These are phyloP conservation scores for Quercus rubra DNA, from an alignment of 306 rosid genomes.

Conservation along the genomic window DNA sequence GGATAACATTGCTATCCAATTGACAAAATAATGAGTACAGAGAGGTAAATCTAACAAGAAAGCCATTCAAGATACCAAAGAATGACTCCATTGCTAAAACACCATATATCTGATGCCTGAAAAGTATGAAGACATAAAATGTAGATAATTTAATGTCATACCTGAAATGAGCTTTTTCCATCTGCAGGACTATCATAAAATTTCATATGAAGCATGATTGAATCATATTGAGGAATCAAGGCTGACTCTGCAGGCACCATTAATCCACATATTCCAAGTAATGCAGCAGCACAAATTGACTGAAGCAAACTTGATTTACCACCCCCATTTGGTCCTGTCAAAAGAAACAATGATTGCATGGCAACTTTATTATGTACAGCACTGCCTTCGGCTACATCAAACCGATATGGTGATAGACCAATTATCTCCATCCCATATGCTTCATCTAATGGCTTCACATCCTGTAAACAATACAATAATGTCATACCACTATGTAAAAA, in stretches of 20 bases:
- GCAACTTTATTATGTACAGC: conserved; percentile 77
- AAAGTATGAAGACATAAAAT: background rate
- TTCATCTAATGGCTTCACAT: conserved; percentile 32
- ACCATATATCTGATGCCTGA: background rate
- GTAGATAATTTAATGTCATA: conserved; percentile 20
- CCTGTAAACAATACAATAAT: conserved; percentile 41
- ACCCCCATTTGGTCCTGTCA: conserved; percentile 99
- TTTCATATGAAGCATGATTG: conserved; percentile 93
- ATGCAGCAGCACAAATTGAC: conserved; percentile 85
- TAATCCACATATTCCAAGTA: conserved; percentile 93
- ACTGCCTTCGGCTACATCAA: conserved; percentile 72
- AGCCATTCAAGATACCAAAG: background rate
- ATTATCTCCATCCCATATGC: conserved; percentile 57
- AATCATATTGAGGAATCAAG: conserved; percentile 78
- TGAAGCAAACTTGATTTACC: conserved; percentile 95
- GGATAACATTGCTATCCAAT: background rate
- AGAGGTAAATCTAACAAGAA: background rate
- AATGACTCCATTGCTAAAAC: background rate
- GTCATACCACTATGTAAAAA: conserved; percentile 3
- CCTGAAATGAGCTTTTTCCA: conserved; percentile 98
- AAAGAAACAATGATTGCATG: conserved; percentile 81
- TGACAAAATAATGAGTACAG: background rate
- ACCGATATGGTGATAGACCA: conserved; percentile 88
- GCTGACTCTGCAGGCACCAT: conserved; percentile 92
- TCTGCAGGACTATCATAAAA: conserved; percentile 96